A percentile compares a stretch with the other conserved stretches of the same genome.
Evolutionary conservation across 129 eudicot species (phyloP).

Genomic region (Ambrosia artemisiifolia): DNA sequence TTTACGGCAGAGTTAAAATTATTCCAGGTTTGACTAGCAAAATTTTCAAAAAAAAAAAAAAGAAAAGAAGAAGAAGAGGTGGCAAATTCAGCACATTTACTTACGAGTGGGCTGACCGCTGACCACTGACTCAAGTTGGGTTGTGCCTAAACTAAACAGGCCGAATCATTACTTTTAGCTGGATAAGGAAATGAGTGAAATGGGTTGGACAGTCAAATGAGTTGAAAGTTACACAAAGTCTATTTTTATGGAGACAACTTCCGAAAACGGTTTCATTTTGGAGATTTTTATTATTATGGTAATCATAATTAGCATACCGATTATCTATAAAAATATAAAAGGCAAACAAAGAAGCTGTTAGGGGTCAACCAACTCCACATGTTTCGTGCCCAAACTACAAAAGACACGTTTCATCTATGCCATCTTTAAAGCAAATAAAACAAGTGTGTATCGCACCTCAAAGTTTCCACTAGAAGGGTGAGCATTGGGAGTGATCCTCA

Average conservation of each 20-base stretch:
- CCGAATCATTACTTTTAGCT: not conserved
- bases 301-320: not conserved
- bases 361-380: not conserved
- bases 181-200: not conserved
- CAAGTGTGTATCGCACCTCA: conserved; percentile 52
- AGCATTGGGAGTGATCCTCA: conserved; percentile 96
- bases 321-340: not conserved
- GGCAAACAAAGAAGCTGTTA: not conserved
- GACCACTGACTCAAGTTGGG: not conserved
- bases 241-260: not conserved
- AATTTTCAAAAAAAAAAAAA: not conserved
- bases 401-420: not conserved
- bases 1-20: conserved; percentile 8
- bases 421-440: not conserved
- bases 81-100: not conserved
- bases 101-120: not conserved
- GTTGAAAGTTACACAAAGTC: not conserved
- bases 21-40: not conserved
- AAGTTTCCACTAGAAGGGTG: conserved; percentile 72
- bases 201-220: not conserved
- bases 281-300: not conserved
- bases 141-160: not conserved
- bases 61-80: too few species aligned
- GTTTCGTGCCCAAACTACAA: not conserved
- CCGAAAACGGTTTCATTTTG: not conserved